Conservation (phyloP, 495 filamentous ascomycete genomes). For the Oleoguttula mirabilis region DNA sequence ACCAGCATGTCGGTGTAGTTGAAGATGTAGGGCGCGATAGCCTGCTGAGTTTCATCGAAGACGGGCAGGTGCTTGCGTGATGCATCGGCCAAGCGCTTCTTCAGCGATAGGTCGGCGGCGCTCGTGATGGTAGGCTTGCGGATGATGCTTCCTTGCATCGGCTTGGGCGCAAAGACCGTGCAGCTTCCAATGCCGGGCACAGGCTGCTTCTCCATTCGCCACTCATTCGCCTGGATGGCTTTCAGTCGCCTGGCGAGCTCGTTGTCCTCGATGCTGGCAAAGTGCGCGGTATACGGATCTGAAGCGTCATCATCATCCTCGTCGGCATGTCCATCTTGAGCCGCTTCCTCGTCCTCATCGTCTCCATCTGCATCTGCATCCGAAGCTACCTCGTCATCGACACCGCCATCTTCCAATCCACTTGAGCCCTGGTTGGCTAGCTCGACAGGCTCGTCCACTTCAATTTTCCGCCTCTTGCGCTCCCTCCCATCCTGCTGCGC, state of each 20-base stretch:
- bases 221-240: constrained; percentile 42
- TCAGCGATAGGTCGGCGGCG: constrained; percentile 46
- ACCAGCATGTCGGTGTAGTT: constrained; percentile 74
- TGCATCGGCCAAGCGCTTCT: constrained; percentile 39
- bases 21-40: constrained; percentile 49
- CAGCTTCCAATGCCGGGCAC: constrained; percentile 3
- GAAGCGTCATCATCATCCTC: constrained; percentile 42
- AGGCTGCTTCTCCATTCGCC: constrained; percentile 38
- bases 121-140: background rate
- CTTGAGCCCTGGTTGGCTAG: too few species aligned
- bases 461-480: constrained; percentile 57
- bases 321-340: constrained; percentile 36
- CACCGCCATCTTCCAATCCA: too few species aligned
- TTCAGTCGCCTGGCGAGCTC: constrained; percentile 43
- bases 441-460: too few species aligned
- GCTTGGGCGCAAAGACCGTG: background rate
- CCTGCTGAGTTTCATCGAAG: constrained; percentile 42
- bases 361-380: too few species aligned
- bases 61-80: constrained; percentile 22
- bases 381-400: too few species aligned
- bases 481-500: constrained; percentile 33
- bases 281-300: constrained; percentile 75
- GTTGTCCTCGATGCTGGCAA: constrained; percentile 49
- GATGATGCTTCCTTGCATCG: background rate
- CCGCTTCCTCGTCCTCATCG: constrained; percentile 30